Evolutionary conservation across 2,329 filamentous ascomycete species (phyloP).

Genomic region (Phaeosphaeria sp.): DNA sequence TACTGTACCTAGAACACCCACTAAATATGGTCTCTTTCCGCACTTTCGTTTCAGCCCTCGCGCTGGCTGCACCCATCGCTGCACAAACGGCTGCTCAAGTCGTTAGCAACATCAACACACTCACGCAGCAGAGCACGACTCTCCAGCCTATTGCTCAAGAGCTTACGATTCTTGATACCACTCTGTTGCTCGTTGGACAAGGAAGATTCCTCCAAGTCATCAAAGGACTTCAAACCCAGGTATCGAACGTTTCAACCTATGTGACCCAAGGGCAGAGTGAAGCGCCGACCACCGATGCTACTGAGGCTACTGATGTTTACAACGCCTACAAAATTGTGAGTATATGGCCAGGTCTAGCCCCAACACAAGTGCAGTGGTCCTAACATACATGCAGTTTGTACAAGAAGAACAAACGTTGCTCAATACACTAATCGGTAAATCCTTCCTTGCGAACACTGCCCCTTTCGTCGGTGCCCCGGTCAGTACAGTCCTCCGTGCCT

Average conservation of each 20-base stretch:
- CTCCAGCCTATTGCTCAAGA: slow-evolving; percentile 16
- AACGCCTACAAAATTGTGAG: slow-evolving; percentile 15
- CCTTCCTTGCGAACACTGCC: slow-evolving; percentile 16
- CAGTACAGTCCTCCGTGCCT: slow-evolving; percentile 16
- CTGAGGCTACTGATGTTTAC: slow-evolving; percentile 9
- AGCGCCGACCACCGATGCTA: slow-evolving; percentile 6
- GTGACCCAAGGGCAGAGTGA: slow-evolving; percentile 13
- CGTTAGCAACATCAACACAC: slow-evolving; percentile 10
- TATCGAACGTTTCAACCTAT: slow-evolving; percentile 1
- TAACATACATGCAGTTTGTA: slow-evolving; percentile 14
- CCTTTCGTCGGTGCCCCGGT: slow-evolving; percentile 20
- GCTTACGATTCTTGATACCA: slow-evolving; percentile 15
- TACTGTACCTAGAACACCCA: neutral
- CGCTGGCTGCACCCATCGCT: slow-evolving; percentile 14
- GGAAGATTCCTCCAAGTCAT: slow-evolving; percentile 20
- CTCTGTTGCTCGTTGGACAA: slow-evolving; percentile 14
- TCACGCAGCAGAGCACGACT: slow-evolving; percentile 17
- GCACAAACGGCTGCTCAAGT: slow-evolving; percentile 14
- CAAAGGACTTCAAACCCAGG: neutral
- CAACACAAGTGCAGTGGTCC: neutral
- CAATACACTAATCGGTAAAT: slow-evolving; percentile 25
- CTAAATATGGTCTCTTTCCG: slow-evolving; percentile 19
- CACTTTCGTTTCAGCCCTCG: slow-evolving; percentile 19
- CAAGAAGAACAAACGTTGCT: slow-evolving; percentile 22
- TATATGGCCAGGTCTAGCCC: no score